Conservation (phyloP, 2,329 filamentous ascomycete species). For the Xylariaceae sp. region DNA sequence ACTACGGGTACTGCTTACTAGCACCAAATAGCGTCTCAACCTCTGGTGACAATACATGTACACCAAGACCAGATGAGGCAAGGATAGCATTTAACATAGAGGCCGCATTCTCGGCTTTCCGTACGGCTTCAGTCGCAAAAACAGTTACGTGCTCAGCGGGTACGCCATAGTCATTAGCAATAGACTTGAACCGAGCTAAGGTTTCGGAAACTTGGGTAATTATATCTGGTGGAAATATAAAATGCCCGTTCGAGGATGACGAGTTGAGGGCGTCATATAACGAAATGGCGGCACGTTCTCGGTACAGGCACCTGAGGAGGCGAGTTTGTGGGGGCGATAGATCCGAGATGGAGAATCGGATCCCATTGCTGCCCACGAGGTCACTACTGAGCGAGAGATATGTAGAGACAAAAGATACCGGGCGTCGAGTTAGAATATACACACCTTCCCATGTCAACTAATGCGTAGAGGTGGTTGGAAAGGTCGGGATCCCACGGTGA, state of each 20-base stretch:
- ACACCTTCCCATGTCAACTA: constrained; percentile 65
- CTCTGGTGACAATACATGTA: constrained; percentile 73
- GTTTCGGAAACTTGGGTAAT: constrained; percentile 69
- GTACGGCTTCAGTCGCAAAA: constrained; percentile 87
- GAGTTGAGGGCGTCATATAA: constrained; percentile 79
- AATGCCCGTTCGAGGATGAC: constrained; percentile 37
- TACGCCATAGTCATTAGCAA: constrained; percentile 72
- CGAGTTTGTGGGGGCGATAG: constrained; percentile 72
- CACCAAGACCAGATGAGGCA: constrained; percentile 64
- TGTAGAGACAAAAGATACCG: no score
- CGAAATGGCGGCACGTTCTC: constrained; percentile 78
- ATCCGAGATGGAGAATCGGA: constrained; percentile 87
- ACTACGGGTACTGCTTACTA: constrained; percentile 23
- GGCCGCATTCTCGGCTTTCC: constrained; percentile 73
- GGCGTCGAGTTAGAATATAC: no score
- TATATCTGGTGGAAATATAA: constrained; percentile 54
- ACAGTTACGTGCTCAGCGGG: constrained; percentile 67
- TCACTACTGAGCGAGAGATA: constrained; percentile 14
- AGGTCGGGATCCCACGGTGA: constrained; percentile 51
- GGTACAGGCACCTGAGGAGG: constrained; percentile 75
- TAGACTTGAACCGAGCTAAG: constrained; percentile 70
- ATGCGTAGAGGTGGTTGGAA: constrained; percentile 55
- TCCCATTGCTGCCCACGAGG: constrained; percentile 71
- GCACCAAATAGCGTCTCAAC: constrained; percentile 85
- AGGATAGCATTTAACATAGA: constrained; percentile 69